A percentile compares a stretch with the other conserved stretches of the same genome.
These are phyloP conservation scores for Massariosphaeria phaeospora DNA, from an alignment of 495 filamentous ascomycete genomes.

Conservation along the genomic window DNA sequence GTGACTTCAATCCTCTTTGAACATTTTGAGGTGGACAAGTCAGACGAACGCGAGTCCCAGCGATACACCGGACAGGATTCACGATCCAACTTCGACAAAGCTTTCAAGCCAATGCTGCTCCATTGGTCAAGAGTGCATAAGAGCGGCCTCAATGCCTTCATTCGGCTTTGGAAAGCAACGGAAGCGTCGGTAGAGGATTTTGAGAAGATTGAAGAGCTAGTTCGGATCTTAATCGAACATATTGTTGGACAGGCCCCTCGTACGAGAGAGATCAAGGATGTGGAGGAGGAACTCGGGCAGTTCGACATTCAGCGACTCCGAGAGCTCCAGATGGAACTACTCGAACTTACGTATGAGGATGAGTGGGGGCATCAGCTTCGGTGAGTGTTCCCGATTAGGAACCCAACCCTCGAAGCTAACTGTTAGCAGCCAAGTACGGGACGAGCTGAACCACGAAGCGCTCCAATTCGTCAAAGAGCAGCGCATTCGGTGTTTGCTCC, in stretches of 20 bases:
- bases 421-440: slow-evolving; percentile 65
- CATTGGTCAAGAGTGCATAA: slow-evolving; percentile 97
- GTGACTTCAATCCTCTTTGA: slow-evolving; percentile 87
- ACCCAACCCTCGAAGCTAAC: slow-evolving; percentile 13
- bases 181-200: slow-evolving; percentile 81
- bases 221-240: slow-evolving; percentile 86
- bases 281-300: slow-evolving; percentile 81
- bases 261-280: slow-evolving; percentile 78
- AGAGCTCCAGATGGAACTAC: slow-evolving; percentile 88
- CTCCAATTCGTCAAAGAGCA: slow-evolving; percentile 96
- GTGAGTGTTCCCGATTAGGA: slow-evolving; percentile 17
- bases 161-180: slow-evolving; percentile 87
- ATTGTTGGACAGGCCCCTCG: slow-evolving; percentile 79
- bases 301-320: slow-evolving; percentile 74
- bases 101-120: slow-evolving; percentile 82
- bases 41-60: slow-evolving; percentile 74
- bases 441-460: slow-evolving; percentile 86
- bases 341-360: slow-evolving; percentile 88
- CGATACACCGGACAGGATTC: slow-evolving; percentile 73
- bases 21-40: slow-evolving; percentile 90
- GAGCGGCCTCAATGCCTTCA: slow-evolving; percentile 79
- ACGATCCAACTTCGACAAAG: slow-evolving; percentile 70
- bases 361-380: slow-evolving; percentile 84
- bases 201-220: slow-evolving; percentile 82
- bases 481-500: slow-evolving; percentile 82